These are phyloP conservation scores for Lipomyces mesembrius DNA, from an alignment of 805 yeast genomes.

Conservation along the genomic window DNA sequence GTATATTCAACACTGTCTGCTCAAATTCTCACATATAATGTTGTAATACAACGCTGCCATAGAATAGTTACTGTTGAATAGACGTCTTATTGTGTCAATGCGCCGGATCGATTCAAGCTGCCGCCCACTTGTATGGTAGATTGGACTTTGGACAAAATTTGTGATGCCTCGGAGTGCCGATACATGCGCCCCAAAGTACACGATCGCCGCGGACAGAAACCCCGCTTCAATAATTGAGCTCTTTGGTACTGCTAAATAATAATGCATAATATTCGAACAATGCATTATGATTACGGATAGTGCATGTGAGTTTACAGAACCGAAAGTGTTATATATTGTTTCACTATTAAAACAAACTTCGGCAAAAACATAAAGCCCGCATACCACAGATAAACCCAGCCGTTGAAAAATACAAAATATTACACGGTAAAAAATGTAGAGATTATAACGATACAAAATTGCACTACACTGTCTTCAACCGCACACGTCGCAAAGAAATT, in stretches of 20 bases:
- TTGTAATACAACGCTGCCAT: too few relatives aligned
- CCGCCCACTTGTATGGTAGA: too few relatives aligned
- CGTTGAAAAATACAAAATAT: neutral
- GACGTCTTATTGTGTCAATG: too few relatives aligned
- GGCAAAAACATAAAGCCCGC: neutral
- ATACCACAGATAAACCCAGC: neutral
- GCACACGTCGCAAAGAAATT: neutral
- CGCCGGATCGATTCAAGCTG: too few relatives aligned
- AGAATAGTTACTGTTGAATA: too few relatives aligned
- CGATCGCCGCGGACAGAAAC: too few relatives aligned
- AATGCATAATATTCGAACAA: neutral
- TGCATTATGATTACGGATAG: neutral
- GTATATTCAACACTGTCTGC: too few relatives aligned
- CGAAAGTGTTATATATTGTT: neutral
- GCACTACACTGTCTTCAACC: neutral
- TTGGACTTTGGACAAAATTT: too few relatives aligned
- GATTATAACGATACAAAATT: neutral
- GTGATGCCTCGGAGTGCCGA: too few relatives aligned
- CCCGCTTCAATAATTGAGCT: too few relatives aligned
- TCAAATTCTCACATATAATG: too few relatives aligned
- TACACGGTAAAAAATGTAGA: conserved; percentile 1
- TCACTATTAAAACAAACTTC: neutral
- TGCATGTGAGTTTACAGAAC: neutral
- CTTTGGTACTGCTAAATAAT: neutral
- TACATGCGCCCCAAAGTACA: too few relatives aligned